Base-by-base conservation (phyloP, 495 filamentous ascomycete species). In the Haplographium delicatum region DNA sequence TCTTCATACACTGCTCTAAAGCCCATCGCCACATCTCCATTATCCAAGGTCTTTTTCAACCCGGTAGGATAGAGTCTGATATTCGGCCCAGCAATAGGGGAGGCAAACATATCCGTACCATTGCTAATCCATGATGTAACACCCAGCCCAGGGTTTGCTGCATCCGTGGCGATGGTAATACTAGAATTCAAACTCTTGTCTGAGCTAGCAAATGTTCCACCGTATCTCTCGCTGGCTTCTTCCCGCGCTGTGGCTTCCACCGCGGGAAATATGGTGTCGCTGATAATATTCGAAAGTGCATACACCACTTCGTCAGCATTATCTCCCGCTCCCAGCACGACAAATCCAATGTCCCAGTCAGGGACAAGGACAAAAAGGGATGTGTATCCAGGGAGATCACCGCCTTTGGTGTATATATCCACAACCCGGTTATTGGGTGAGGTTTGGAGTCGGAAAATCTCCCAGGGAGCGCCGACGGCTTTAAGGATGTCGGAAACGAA, bases 381-480 rank as follows among this genome's bases (percentile, higher is more conserved):
- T 1, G 71, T 66, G 50, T 79, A 82, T 15, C 57, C 54, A 6
- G 67, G 69, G 11, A 75, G 53, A 46, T 73, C 69, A 0, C 80
- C 80, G 15, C 62, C 62, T 61, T 84, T 84, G 37, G 72, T 75
- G 61, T 79, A 82, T 5, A 74, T 57, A 41, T 77, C 72, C 45
- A 67, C 67, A 7, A 47, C 46, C 28, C 54, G 38, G 46, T 27
- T 54, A 47, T 44, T 49, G 49, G 28, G 57, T 47, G 31, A 58
- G 19, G n/a, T 34, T 25, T 56, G 42, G 51, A 70, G 65, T 39
- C 67, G 68, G 4, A 64, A 58, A 25, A 83, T 75, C 25, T 82
- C 81, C 79, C 80, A 85, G 0, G 82, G 80, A 1, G 72, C 71
- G 15, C 79, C 73, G 5, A 83, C 65, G 13, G 68, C 64, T n/a